Evolutionary conservation across 1,284 basidiomycete species (phyloP).

Genomic region (Coniferiporia sulphurascens): DNA sequence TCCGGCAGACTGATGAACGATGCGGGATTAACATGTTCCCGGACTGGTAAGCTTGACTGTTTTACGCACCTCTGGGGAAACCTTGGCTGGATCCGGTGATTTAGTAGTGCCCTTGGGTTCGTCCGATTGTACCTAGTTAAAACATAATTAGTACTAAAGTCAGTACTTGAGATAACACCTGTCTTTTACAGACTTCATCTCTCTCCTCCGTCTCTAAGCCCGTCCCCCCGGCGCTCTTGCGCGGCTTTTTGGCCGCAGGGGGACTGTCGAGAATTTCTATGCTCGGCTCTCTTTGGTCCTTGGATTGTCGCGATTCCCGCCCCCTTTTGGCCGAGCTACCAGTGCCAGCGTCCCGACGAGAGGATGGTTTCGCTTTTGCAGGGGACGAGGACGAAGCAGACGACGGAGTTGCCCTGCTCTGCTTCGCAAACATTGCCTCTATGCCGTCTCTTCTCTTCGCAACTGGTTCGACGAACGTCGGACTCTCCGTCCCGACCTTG

Average conservation of each 20-base stretch:
- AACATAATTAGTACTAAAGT: too few relatives aligned
- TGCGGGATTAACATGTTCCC: too few relatives aligned
- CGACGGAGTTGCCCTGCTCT: conserved; percentile 24
- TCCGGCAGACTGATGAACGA: too few relatives aligned
- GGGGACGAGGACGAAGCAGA: neutral
- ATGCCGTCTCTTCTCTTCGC: conserved; percentile 82
- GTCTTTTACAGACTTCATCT: too few relatives aligned
- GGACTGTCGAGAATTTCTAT: conserved; percentile 10
- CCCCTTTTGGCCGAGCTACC: neutral
- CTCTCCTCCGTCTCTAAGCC: neutral
- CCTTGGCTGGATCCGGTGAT: too few relatives aligned
- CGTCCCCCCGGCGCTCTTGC: neutral
- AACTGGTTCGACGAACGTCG: conserved; percentile 80
- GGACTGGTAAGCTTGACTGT: too few relatives aligned
- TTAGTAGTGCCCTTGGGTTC: too few relatives aligned
- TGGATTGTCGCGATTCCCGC: neutral
- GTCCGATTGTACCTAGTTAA: too few relatives aligned
- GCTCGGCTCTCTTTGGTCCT: conserved; percentile 10
- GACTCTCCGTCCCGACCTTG: conserved; percentile 81
- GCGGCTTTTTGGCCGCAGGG: conserved; percentile 1
- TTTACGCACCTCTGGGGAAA: too few relatives aligned
- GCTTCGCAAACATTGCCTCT: conserved; percentile 80
- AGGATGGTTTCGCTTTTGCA: neutral
- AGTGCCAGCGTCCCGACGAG: neutral
- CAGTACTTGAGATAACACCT: too few relatives aligned